Base-by-base conservation (phyloP, 805 yeast species). In the Lipomyces yamadae region DNA sequence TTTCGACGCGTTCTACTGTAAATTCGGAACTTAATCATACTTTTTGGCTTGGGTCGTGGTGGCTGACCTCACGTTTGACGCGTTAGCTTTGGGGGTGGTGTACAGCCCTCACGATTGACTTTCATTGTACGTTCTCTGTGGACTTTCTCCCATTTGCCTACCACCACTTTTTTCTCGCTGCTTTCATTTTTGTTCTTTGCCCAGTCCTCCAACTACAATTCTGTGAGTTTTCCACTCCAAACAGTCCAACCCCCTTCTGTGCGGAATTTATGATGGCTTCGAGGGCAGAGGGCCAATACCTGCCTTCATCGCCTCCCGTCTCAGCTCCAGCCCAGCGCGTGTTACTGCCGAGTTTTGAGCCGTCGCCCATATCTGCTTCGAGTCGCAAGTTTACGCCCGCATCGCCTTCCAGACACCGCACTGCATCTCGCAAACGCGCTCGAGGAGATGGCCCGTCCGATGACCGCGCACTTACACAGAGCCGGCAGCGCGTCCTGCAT, bases 251-350 rank as follows among this genome's bases (percentile, higher is more conserved):
- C 24, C 24, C 24, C 3, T 13, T 24, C 32, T 24, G 8, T 34
- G 55, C 55, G 55, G n/a, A 24, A 30, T 30, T 24, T 18, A 30
- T 15, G 1, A 52, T 52, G 55, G 5, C 55, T 18, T 32, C 55
- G 55, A 29, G 30, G 13, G 74, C 74, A 73, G 70, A 74, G 42
- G 71, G 68, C 37, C 84, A 81, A 73, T 83, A 81, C 73, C 86
- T 85, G n/a, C 86, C 86, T 30, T 83, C 86, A 35, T 83, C 86
- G 42, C 86, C 86, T 5, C 81, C 74, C 1, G 57, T 29, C 24
- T 13, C 45, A 29, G 15, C 18, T 13, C 61, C 33, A 7, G 37
- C 66, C 62, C 68, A 62, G 15, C 69, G 64, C 45, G 61, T 60
- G 39, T 62, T 69, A 11, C 72, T 67, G 8, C 72, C 72, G 18